These are phyloP conservation scores for Gossypioides kirkii DNA, from an alignment of 345 rosid species.

Conservation along the genomic window DNA sequence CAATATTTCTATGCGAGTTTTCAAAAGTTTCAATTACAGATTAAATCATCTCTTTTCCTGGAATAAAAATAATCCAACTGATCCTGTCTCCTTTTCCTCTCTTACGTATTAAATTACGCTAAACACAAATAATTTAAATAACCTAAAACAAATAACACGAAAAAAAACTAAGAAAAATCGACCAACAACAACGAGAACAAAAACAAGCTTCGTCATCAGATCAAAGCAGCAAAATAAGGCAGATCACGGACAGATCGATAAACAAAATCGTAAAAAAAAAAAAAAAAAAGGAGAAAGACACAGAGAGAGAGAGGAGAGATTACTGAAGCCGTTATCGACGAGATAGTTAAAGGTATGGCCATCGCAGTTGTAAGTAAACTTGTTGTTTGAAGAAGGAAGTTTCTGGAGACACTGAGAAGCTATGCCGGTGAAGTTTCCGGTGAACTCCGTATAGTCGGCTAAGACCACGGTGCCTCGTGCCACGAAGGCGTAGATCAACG, in stretches of 20 bases:
- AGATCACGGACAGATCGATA: not conserved
- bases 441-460: constrained; percentile 2
- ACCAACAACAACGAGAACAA: not conserved
- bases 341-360: not conserved
- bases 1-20: not conserved
- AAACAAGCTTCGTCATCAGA: not conserved
- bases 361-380: constrained; percentile 1
- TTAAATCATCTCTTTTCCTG: not conserved
- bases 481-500: not conserved
- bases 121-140: not conserved
- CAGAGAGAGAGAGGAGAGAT: not conserved
- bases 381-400: not conserved
- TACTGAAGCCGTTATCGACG: constrained; percentile 2
- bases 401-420: not conserved
- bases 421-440: not conserved
- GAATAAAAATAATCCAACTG: not conserved
- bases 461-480: not conserved
- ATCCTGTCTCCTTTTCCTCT: not conserved
- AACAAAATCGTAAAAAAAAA: not conserved
- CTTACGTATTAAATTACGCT: not conserved
- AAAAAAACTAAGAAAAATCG: not conserved
- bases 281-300: not conserved
- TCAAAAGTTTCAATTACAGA: not conserved
- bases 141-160: not conserved
- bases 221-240: not conserved